Conservation (phyloP, 1,139 yeast genomes). For the Spencermartinsiella ligniputridi region DNA sequence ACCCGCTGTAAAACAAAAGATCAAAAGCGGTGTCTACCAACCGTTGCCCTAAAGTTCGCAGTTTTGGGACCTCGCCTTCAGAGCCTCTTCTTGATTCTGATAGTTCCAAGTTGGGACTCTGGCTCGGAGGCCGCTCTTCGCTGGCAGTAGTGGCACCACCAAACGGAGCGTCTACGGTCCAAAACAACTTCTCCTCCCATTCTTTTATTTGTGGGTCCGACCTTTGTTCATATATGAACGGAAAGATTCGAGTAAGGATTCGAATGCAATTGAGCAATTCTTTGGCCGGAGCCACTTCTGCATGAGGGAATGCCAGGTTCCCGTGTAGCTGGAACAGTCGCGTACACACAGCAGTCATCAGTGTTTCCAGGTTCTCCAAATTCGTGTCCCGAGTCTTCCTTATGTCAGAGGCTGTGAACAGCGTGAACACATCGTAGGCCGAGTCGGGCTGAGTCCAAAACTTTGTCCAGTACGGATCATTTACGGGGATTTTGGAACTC, state of each 20-base stretch:
- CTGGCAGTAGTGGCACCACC: conserved; percentile 5
- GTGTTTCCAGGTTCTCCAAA: conserved; percentile 48
- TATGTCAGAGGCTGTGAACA: conserved; percentile 55
- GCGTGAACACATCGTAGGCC: conserved; percentile 52
- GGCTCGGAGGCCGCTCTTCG: not conserved
- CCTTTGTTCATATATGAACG: conserved; percentile 53
- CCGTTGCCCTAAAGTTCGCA: conserved; percentile 46
- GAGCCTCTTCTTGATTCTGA: conserved; percentile 2
- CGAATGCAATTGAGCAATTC: conserved; percentile 58
- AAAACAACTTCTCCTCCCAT: conserved; percentile 40
- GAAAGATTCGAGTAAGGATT: conserved; percentile 60
- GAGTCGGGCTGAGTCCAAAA: conserved; percentile 45
- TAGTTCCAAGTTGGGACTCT: not conserved
- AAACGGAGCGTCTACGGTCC: conserved; percentile 34
- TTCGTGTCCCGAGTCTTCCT: conserved; percentile 57
- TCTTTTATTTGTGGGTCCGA: conserved; percentile 31
- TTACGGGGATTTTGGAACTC: conserved; percentile 40
- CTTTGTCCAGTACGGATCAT: conserved; percentile 53
- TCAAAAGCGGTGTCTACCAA: conserved; percentile 46
- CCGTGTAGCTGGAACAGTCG: conserved; percentile 34
- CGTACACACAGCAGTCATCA: conserved; percentile 43
- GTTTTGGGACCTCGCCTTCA: conserved; percentile 6
- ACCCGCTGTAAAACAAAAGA: conserved; percentile 56
- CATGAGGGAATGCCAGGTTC: conserved; percentile 28
- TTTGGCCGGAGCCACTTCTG: conserved; percentile 26